Base-by-base conservation (phyloP, 2,329 filamentous ascomycete species). In the Ceratocystis smalleyi region DNA sequence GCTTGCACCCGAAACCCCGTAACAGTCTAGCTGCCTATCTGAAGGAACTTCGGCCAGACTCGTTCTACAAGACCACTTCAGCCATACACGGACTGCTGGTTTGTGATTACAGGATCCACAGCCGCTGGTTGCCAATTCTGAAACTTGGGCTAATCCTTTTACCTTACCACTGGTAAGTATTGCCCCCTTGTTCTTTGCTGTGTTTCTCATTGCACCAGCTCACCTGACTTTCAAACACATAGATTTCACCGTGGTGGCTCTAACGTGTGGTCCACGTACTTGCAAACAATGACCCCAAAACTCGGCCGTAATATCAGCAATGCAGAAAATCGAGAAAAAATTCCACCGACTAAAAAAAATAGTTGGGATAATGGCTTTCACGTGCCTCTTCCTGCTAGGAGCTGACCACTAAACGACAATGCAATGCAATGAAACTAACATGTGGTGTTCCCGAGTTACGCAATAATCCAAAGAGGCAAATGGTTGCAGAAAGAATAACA, bases 161-260 rank as follows among this genome's bases (percentile, higher is more conserved):
- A 55, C 51, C 51, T 55, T 24, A 17, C 51, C 17, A 17, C 51
- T n/a, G 51, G 51, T 49, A 32, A 55, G 30, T 32, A 7, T 55
- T 27, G 24, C 19, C 8, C 24, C 19, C 49, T 54, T 54, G 24
- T 8, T 24, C 27, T 15, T 15, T 54, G 12, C 15, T 54, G 5
- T 54, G 6, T 24, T 54, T 27, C 24, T 24, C 5, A 27, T 54
- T 24, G 27, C 51, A 17, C 22, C 51, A 12, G 27, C 35, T 12
- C 51, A 55, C 51, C 51, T 55, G 51, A 55, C 12, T 55, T 17
- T 55, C 51, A 55, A 55, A 55, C 51, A 40, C 35, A 40, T 40
- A 15, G 35, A 40, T 12, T 12, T 40, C 10, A 10, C 8, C 12
- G 35, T 40, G 35, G 12, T 40, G 35, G 35, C 35, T 40, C 15